phyloP scores from a whole-genome alignment of 176 grass and related monocot species.

The Poa annua region DNA sequence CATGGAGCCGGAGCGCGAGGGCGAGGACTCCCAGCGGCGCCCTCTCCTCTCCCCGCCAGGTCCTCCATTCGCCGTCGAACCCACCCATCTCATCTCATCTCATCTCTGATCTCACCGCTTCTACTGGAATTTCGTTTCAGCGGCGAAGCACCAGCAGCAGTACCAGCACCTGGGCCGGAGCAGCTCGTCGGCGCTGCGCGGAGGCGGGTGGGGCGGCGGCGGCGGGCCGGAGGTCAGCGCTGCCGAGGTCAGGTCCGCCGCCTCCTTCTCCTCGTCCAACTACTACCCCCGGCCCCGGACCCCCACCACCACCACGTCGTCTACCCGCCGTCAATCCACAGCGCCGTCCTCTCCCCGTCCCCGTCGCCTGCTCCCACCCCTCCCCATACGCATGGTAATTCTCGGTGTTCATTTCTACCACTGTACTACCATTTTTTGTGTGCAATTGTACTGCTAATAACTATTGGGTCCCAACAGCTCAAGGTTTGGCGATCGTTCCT shows the following conservation, averaged over 20 bases:
- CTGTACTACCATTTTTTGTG: not conserved
- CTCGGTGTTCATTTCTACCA: not conserved
- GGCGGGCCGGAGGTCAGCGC: conserved; percentile 68
- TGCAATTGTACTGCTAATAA: conserved; percentile 19
- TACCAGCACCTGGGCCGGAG: conserved; percentile 76
- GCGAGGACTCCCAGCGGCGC: conserved; percentile 39
- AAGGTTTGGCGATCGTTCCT: conserved; percentile 53
- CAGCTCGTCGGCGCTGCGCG: conserved; percentile 55
- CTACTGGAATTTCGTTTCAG: not conserved
- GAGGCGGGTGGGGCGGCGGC: conserved; percentile 23
- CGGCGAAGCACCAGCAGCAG: conserved; percentile 44
- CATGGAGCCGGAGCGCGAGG: conserved; percentile 23
- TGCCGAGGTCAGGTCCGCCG: conserved; percentile 72
- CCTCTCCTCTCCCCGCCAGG: conserved; percentile 41
- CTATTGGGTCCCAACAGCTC: not conserved
- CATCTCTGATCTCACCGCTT: not conserved
- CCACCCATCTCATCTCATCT: not conserved
- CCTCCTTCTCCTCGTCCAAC: conserved; percentile 57
- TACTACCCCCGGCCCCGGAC: not conserved
- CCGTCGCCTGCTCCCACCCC: conserved; percentile 23
- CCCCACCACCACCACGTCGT: conserved; percentile 21
- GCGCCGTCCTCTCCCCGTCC: conserved; percentile 56
- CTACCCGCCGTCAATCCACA: conserved; percentile 74
- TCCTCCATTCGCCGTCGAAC: not conserved
- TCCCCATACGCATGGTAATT: conserved; percentile 33